A percentile compares a stretch with the other conserved stretches of the same genome.
Conservation (phyloP, 1,284 basidiomycete species). For the Cerrena zonata region DNA sequence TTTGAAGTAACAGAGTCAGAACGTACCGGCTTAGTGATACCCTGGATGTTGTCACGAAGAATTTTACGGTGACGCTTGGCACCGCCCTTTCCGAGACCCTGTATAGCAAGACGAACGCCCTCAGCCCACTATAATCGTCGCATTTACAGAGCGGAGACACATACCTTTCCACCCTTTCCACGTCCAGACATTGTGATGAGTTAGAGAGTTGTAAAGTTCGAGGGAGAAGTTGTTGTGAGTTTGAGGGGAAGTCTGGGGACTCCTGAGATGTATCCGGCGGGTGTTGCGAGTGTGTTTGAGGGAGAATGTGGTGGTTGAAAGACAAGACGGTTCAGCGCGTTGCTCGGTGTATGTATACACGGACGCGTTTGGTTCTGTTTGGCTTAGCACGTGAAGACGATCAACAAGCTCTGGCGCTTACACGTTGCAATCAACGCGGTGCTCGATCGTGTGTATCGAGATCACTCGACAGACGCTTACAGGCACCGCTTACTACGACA, state of each 20-base stretch:
- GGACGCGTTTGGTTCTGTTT: conserved; percentile 18
- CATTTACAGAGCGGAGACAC: not conserved
- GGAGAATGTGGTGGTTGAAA: conserved; percentile 11
- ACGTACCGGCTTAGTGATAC: conserved; percentile 51
- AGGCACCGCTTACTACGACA: too few relatives aligned
- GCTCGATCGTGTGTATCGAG: too few relatives aligned
- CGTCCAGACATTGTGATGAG: conserved; percentile 50
- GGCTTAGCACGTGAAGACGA: conserved; percentile 13
- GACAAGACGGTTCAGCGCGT: conserved; percentile 8
- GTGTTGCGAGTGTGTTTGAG: not conserved
- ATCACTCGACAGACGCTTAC: too few relatives aligned
- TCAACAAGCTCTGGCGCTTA: not conserved
- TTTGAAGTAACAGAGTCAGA: conserved; percentile 18
- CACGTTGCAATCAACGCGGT: too few relatives aligned
- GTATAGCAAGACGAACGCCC: conserved; percentile 4
- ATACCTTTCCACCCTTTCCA: conserved; percentile 51
- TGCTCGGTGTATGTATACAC: conserved; percentile 11
- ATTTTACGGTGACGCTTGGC: conserved; percentile 88
- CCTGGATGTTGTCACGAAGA: conserved; percentile 86
- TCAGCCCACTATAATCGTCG: not conserved
- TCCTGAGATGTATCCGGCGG: not conserved
- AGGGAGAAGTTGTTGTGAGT: conserved; percentile 4
- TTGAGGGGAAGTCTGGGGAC: not conserved
- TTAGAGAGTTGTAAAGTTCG: not conserved
- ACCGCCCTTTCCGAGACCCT: conserved; percentile 47